A percentile compares a stretch with the other conserved stretches of the same genome.
phyloP scores from a whole-genome alignment of 176 grass and related monocot genomes.

The Stipa capillata region DNA sequence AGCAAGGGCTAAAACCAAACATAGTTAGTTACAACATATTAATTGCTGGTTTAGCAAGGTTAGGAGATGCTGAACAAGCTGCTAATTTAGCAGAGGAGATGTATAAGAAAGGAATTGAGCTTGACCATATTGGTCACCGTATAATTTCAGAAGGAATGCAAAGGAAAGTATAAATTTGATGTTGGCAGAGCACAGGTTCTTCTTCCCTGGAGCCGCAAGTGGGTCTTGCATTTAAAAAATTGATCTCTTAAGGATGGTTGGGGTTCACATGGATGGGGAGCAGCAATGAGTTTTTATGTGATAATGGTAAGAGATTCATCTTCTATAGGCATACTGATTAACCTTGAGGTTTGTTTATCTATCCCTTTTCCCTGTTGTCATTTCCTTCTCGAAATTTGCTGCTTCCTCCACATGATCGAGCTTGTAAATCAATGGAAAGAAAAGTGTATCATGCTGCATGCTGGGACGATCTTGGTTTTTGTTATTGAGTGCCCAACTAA shows the following conservation, averaged over 20 bases:
- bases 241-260: neutral
- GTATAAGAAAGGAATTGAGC: constrained; percentile 12
- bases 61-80: constrained; percentile 27
- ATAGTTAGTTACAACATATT: constrained; percentile 15
- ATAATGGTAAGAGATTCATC: neutral
- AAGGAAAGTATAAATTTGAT: neutral
- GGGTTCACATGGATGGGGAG: neutral
- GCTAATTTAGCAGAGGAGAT: constrained; percentile 21
- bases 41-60: constrained; percentile 8
- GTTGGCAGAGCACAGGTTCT: neutral
- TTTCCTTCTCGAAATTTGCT: neutral
- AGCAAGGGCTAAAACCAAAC: constrained; percentile 9
- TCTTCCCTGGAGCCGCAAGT: neutral
- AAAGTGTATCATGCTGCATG: neutral
- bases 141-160: constrained; percentile 19
- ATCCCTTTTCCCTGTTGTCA: neutral
- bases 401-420: neutral
- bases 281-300: neutral
- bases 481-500: neutral
- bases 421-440: neutral
- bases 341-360: neutral
- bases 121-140: constrained; percentile 1
- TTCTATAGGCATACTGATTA: neutral
- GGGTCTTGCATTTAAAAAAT: neutral
- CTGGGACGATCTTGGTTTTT: neutral